Evolutionary conservation across 164 flowering plant genomes (phyloP).

Genomic region (Umbellularia californica): DNA sequence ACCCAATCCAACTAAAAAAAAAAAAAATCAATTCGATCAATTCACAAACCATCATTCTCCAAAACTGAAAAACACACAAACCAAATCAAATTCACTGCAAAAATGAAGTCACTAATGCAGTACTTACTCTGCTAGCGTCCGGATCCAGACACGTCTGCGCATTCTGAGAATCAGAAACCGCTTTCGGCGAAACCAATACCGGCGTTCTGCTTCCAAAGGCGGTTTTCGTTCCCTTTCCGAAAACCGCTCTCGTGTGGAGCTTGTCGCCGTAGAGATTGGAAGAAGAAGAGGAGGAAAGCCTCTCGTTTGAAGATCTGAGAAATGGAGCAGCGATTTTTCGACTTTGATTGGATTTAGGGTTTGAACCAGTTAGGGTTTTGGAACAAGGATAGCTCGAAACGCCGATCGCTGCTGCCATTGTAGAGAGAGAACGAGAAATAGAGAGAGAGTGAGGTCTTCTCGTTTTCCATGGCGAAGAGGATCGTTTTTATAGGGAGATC

Average conservation of each 20-base stretch:
- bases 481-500: background rate
- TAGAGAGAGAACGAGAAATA: background rate
- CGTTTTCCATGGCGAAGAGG: background rate
- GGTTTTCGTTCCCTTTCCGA: background rate
- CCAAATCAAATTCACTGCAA: background rate
- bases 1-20: background rate
- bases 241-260: conserved; percentile 9
- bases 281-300: conserved; percentile 27
- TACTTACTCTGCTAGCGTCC: conserved; percentile 73
- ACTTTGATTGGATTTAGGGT: background rate
- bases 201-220: conserved; percentile 18
- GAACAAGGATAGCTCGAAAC: conserved; percentile 7
- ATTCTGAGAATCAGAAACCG: conserved; percentile 72
- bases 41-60: background rate
- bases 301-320: conserved; percentile 15
- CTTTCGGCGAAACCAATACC: conserved; percentile 55
- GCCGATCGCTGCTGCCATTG: conserved; percentile 19
- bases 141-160: conserved; percentile 90
- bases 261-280: conserved; percentile 39
- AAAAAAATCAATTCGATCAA: background rate
- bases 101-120: background rate
- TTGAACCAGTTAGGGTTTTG: conserved; percentile 12
- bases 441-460: background rate
- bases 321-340: background rate
- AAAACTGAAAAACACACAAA: background rate